Evolutionary conservation across 352 stramenopile genomes (phyloP).

Genomic region (Globisporangium takayamanum): DNA sequence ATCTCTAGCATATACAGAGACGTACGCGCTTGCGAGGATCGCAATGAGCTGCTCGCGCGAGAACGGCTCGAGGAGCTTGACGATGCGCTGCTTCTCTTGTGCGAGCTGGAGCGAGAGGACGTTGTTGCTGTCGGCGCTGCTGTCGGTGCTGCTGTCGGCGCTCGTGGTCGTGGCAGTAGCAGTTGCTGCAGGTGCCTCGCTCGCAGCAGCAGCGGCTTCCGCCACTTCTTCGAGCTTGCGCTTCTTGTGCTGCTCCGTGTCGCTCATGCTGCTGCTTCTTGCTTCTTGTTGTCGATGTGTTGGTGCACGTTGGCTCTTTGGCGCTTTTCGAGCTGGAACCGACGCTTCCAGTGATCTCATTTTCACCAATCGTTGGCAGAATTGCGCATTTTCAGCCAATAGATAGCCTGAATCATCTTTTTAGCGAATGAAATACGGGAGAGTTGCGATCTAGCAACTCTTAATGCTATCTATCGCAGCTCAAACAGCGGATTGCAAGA

Average conservation of each 20-base stretch:
- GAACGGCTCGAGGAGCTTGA: constrained; percentile 48
- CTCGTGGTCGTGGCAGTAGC: constrained; percentile 4
- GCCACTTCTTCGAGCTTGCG: constrained; percentile 25
- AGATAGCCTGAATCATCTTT: too few species aligned
- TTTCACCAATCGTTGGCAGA: too few species aligned
- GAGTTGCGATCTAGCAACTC: too few species aligned
- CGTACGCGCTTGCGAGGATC: constrained; percentile 67
- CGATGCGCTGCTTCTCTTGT: constrained; percentile 21
- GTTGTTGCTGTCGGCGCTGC: constrained; percentile 1
- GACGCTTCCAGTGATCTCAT: too few species aligned
- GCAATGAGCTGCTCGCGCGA: constrained; percentile 54
- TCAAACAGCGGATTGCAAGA: too few species aligned
- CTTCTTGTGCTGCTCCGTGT: constrained; percentile 31
- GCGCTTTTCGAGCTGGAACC: too few species aligned
- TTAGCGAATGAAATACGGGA: too few species aligned
- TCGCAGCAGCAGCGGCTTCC: neutral
- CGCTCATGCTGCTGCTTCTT: constrained; percentile 18
- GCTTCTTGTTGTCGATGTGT: constrained; percentile 15
- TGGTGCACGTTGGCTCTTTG: constrained; percentile 5
- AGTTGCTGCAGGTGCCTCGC: neutral
- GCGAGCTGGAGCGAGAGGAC: constrained; percentile 8
- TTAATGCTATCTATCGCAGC: too few species aligned
- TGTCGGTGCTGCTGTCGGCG: constrained; percentile 1
- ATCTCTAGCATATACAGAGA: constrained; percentile 5
- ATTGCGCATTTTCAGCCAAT: too few species aligned